Evolutionary conservation across 2,329 filamentous ascomycete genomes (phyloP), one percentile per base, ranked within the genome.

Genomic region (Escovopsis sp.): DNA sequence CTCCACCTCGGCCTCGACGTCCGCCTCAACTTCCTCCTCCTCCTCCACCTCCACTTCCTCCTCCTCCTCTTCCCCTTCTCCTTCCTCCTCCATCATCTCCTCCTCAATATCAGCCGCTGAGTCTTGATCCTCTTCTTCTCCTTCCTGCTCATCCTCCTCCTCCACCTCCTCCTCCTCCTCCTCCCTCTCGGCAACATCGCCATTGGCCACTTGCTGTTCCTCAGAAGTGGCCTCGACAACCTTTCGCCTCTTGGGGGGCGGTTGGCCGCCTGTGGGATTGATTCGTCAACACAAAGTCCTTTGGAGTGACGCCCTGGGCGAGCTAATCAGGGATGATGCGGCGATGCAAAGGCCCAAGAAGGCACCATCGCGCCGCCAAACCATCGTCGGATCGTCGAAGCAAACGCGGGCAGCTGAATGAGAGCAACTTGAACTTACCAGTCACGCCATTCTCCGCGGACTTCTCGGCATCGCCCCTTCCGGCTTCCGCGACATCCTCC

Each of bases 211-310:
- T 15, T 15, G 15, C 36, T 53, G 54, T 38, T 55, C 54, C 18
- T 47, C 54, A 19, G 55, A 51, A 26, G 55, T 56, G 23, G 58
- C 52, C 15, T 15, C 15, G 43, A 51, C 57, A 26, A 66, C 69
- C 65, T 70, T 73, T 51, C 62, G 64, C 60, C 70, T 72, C 62
- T 73, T 73, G 44, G 64, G 64, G 33, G 69, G 69, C 39, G 66
- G 68, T 42, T 62, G 61, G 46, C 61, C 55, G 42, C 57, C 59
- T 38, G 18, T 12, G 11, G 18, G 19, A 5, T 12, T 12, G 15
- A 15, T 15, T 15, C 15, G 2, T 15, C 15, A 15, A 15, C 15
- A 15, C 15, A 15, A 15, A 15, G 15, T 15, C 15, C 15, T 15
- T 15, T 15, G 15, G 15, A 15, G 15, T 15, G 15, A 15, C 15